Evolutionary conservation across 345 rosid genomes (phyloP).

Genomic region (Euphorbia tirucalli): DNA sequence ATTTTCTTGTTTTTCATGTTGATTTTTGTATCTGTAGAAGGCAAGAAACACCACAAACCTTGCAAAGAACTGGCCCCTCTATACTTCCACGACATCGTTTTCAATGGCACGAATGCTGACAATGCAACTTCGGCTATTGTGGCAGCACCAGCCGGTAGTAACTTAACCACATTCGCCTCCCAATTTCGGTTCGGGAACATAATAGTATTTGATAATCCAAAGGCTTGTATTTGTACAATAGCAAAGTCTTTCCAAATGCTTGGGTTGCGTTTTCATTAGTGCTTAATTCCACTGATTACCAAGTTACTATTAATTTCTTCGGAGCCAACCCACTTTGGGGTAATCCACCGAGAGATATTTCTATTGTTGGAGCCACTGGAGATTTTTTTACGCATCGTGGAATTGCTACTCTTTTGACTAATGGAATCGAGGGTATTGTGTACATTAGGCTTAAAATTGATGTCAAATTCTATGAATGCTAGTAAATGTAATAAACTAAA

Average conservation of each 20-base stretch:
- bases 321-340: no score
- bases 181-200: conserved; percentile 43
- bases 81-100: conserved; percentile 50
- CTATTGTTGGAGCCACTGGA: no score
- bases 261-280: neutral
- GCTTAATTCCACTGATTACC: neutral
- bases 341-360: no score
- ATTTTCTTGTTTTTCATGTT: no score
- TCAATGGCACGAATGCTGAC: conserved; percentile 41
- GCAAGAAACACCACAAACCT: conserved; percentile 18
- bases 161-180: conserved; percentile 33
- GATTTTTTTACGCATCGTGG: conserved; percentile 28
- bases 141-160: conserved; percentile 39
- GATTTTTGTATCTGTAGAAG: no score
- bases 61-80: conserved; percentile 35
- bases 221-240: conserved; percentile 31
- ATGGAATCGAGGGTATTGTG: conserved; percentile 39
- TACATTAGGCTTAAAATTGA: conserved; percentile 39
- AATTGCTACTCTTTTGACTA: conserved; percentile 44
- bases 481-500: conserved; percentile 27
- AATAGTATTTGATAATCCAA: conserved; percentile 51
- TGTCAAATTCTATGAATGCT: conserved; percentile 49
- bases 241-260: no score
- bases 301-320: no score
- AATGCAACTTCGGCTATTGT: conserved; percentile 49